A percentile compares a stretch with the other conserved stretches of the same genome.
Conservation (phyloP, 768 basidiomycete genomes). For the Gyrodon lividus region DNA sequence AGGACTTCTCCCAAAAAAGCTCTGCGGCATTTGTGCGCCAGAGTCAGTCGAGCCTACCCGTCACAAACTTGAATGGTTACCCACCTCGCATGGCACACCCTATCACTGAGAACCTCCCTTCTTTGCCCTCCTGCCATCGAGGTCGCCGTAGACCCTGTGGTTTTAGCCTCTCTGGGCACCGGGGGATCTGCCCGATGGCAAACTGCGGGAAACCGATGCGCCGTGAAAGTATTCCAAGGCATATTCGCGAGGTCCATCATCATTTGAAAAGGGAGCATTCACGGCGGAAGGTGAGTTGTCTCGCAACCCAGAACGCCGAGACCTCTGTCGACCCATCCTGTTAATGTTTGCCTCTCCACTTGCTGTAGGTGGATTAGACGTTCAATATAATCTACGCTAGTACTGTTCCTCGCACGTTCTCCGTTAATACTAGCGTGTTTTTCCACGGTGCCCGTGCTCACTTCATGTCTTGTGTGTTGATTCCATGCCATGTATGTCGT, state of each 20-base stretch:
- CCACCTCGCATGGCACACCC: slow-evolving; percentile 1
- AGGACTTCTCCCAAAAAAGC: neutral
- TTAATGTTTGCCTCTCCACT: neutral
- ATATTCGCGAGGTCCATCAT: slow-evolving; percentile 19
- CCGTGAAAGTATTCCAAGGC: slow-evolving; percentile 17
- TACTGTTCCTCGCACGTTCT: no score
- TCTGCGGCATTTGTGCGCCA: no score
- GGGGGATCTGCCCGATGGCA: neutral
- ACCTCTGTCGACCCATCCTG: neutral
- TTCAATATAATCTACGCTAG: neutral
- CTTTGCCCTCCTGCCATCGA: slow-evolving; percentile 2
- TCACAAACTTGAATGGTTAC: neutral
- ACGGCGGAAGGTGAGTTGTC: neutral
- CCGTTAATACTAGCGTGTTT: no score
- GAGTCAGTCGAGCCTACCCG: neutral
- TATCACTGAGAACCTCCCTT: slow-evolving; percentile 3
- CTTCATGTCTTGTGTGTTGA: no score
- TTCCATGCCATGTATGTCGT: no score
- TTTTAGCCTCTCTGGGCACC: neutral
- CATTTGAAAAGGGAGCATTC: slow-evolving; percentile 14
- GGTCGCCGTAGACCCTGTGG: neutral
- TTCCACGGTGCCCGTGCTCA: no score
- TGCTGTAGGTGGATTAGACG: no score
- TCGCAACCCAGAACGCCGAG: neutral
- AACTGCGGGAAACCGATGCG: slow-evolving; percentile 16